These are phyloP conservation scores for Telopea speciosissima DNA, from an alignment of 177 flowering plant genomes.

Conservation along the genomic window DNA sequence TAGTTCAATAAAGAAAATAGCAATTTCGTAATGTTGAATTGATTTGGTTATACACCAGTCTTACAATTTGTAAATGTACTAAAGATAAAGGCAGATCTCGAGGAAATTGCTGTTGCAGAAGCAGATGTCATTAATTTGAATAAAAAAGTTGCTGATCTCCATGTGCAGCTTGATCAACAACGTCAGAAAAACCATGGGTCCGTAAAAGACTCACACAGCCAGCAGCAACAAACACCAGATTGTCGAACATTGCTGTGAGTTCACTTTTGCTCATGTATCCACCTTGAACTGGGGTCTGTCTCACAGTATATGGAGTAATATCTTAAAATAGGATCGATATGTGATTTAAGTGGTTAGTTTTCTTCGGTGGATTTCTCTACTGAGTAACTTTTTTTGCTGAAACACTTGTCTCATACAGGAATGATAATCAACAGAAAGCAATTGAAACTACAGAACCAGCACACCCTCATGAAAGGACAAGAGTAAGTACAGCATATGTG, in stretches of 20 bases:
- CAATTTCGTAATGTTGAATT: background rate
- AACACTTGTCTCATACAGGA: constrained; percentile 29
- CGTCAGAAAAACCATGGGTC: constrained; percentile 28
- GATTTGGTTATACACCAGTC: constrained; percentile 1
- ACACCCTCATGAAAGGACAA: constrained; percentile 28
- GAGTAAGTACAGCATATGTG: constrained; percentile 32
- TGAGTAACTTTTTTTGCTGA: background rate
- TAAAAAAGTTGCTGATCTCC: constrained; percentile 63
- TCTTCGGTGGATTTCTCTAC: background rate
- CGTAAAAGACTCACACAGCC: constrained; percentile 25
- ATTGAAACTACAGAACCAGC: constrained; percentile 22
- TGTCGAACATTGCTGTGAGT: constrained; percentile 35
- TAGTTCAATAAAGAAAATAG: constrained; percentile 10
- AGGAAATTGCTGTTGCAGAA: constrained; percentile 61
- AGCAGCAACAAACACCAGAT: constrained; percentile 22
- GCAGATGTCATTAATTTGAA: constrained; percentile 54
- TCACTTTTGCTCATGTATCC: constrained; percentile 1
- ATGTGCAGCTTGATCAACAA: constrained; percentile 47
- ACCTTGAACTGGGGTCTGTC: background rate
- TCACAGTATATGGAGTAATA: background rate
- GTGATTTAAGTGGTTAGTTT: background rate
- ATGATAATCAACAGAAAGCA: constrained; percentile 28
- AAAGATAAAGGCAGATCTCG: constrained; percentile 62
- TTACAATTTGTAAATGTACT: constrained; percentile 20
- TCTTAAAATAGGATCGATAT: background rate